Evolutionary conservation across 768 basidiomycete genomes (phyloP).

Genomic region (Strobilomyces confusus): DNA sequence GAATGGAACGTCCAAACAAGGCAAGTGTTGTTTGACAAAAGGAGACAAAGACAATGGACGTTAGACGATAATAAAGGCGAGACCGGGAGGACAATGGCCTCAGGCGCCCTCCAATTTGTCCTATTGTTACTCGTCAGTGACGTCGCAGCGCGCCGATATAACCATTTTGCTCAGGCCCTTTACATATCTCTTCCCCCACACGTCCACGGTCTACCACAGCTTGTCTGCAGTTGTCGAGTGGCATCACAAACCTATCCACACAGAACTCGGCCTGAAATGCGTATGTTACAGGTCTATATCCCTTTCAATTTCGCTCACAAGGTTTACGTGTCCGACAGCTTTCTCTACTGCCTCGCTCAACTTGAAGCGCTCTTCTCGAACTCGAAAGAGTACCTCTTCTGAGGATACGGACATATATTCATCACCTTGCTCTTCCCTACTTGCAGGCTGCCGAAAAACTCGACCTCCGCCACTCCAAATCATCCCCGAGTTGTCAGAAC

Average conservation of each 20-base stretch:
- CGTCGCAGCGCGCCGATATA: conserved; percentile 13
- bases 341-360: conserved; percentile 23
- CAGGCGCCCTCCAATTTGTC: background rate
- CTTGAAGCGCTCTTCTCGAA: conserved; percentile 25
- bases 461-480: conserved; percentile 31
- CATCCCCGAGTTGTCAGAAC: conserved; percentile 29
- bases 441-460: conserved; percentile 9
- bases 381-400: conserved; percentile 19
- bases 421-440: conserved; percentile 4
- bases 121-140: conserved; percentile 18
- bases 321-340: conserved; percentile 16
- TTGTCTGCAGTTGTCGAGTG: background rate
- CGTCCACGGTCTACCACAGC: background rate
- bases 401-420: conserved; percentile 2
- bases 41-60: conserved; percentile 25
- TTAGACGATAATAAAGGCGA: conserved; percentile 22
- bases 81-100: conserved; percentile 4
- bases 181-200: conserved; percentile 1
- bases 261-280: conserved; percentile 20
- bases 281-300: conserved; percentile 10
- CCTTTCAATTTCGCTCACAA: background rate
- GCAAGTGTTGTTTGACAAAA: conserved; percentile 23
- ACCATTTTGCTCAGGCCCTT: background rate
- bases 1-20: conserved; percentile 13
- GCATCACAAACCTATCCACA: background rate